phyloP scores from a whole-genome alignment of 768 basidiomycete genomes.

The Russula foetens region DNA sequence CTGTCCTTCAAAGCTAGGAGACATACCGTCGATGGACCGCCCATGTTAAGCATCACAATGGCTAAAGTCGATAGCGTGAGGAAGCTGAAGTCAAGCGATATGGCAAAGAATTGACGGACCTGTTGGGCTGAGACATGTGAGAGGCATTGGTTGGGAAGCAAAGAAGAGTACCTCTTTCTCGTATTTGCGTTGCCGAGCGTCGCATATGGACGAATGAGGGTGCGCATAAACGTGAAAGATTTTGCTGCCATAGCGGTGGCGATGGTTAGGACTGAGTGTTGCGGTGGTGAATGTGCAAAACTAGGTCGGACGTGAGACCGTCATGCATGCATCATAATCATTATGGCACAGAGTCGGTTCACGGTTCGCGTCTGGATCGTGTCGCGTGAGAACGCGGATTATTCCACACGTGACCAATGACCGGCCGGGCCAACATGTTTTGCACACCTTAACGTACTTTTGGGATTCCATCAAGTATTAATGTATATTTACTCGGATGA shows the following conservation, averaged over 20 bases:
- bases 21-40: conserved; percentile 85
- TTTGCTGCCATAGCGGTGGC: not conserved
- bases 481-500: too few species aligned
- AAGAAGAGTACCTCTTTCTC: conserved; percentile 14
- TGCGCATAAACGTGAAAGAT: not conserved
- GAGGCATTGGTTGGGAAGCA: not conserved
- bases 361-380: too few species aligned
- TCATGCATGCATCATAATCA: not conserved
- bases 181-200: conserved; percentile 3
- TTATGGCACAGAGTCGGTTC: too few species aligned
- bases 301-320: not conserved
- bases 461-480: too few species aligned
- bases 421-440: too few species aligned
- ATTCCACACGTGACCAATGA: too few species aligned
- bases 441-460: too few species aligned
- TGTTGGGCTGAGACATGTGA: conserved; percentile 17
- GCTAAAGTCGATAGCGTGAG: conserved; percentile 33
- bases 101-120: conserved; percentile 1
- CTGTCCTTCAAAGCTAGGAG: not conserved
- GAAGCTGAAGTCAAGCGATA: not conserved
- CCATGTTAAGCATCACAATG: conserved; percentile 99
- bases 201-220: conserved; percentile 17
- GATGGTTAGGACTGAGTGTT: not conserved
- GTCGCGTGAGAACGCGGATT: too few species aligned
- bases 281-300: not conserved